These are phyloP conservation scores for Penicillium flavigenum DNA, from an alignment of 495 filamentous ascomycete genomes.

Conservation along the genomic window DNA sequence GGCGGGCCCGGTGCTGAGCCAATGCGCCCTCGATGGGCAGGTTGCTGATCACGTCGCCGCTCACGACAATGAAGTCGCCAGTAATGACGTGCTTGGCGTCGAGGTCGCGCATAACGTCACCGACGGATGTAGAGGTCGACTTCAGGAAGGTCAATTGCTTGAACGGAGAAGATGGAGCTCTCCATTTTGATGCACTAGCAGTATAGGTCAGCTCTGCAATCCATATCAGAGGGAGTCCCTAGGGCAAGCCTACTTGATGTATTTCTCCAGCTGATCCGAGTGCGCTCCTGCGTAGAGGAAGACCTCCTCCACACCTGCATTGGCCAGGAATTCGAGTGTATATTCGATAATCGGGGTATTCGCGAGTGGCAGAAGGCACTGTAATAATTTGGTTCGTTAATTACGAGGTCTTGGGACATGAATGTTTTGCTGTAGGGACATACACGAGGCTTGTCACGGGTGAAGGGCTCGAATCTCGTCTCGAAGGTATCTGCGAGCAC, in stretches of 20 bases:
- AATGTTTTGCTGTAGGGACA: constrained; percentile 21
- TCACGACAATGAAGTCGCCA: constrained; percentile 88
- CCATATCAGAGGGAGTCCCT: background rate
- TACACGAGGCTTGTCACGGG: constrained; percentile 84
- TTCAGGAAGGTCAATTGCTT: constrained; percentile 79
- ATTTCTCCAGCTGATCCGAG: constrained; percentile 82
- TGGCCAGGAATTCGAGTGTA: constrained; percentile 92
- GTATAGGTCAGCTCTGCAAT: constrained; percentile 14
- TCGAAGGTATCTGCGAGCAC: constrained; percentile 92
- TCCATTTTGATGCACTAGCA: constrained; percentile 66
- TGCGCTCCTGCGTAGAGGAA: constrained; percentile 91
- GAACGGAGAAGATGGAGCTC: constrained; percentile 73
- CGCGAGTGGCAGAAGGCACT: constrained; percentile 93
- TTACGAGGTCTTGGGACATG: background rate
- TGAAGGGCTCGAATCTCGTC: constrained; percentile 85
- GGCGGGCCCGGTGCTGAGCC: constrained; percentile 72
- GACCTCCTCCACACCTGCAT: constrained; percentile 87
- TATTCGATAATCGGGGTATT: constrained; percentile 97
- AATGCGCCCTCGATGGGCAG: constrained; percentile 78
- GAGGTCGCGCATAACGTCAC: constrained; percentile 92
- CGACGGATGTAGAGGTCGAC: constrained; percentile 81
- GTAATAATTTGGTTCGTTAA: constrained; percentile 8
- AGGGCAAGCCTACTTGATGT: constrained; percentile 58
- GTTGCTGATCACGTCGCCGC: constrained; percentile 93
- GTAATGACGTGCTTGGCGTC: constrained; percentile 83